Conservation (phyloP, 371 early-diverging fungal genomes). For the Aphelidium insulamus region DNA sequence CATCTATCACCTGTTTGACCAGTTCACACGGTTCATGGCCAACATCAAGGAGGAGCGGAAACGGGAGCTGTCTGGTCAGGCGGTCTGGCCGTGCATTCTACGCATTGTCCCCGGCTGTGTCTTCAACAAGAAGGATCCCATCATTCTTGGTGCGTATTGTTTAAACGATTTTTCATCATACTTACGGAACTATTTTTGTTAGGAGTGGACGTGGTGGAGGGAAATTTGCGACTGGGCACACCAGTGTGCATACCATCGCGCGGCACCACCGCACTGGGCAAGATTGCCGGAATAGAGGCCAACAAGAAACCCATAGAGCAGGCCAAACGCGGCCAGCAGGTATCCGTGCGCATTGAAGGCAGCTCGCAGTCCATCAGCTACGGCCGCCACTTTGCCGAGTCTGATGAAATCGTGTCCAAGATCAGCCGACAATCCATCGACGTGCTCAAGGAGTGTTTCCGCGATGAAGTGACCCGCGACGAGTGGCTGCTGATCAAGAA, state of each 20-base stretch:
- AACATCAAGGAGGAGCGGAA: slow-evolving; percentile 60
- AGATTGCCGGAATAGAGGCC: slow-evolving; percentile 86
- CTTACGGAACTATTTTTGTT: no score
- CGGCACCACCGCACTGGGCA: slow-evolving; percentile 62
- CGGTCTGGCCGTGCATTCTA: slow-evolving; percentile 92
- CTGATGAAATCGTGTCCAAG: slow-evolving; percentile 49
- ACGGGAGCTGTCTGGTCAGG: slow-evolving; percentile 63
- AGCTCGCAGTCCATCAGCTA: slow-evolving; percentile 73
- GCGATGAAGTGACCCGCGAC: slow-evolving; percentile 80
- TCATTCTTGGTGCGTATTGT: slow-evolving; percentile 95
- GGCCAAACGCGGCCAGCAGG: slow-evolving; percentile 68
- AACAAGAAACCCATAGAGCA: slow-evolving; percentile 75
- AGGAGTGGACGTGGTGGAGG: slow-evolving; percentile 93
- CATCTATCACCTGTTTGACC: slow-evolving; percentile 98
- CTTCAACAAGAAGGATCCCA: slow-evolving; percentile 92
- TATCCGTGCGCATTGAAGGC: slow-evolving; percentile 93
- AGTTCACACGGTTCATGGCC: slow-evolving; percentile 61
- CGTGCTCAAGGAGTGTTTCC: slow-evolving; percentile 88
- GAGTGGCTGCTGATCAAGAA: slow-evolving; percentile 74
- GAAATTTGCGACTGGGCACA: slow-evolving; percentile 76
- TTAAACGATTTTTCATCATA: no score
- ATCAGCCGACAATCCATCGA: slow-evolving; percentile 91
- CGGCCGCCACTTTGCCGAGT: slow-evolving; percentile 90
- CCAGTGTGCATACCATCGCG: slow-evolving; percentile 79
- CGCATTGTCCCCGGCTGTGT: slow-evolving; percentile 86